Evolutionary conservation across 495 filamentous ascomycete species (phyloP), one percentile per base, ranked within the genome.

Genomic region (Penicillium psychrofluorescens): DNA sequence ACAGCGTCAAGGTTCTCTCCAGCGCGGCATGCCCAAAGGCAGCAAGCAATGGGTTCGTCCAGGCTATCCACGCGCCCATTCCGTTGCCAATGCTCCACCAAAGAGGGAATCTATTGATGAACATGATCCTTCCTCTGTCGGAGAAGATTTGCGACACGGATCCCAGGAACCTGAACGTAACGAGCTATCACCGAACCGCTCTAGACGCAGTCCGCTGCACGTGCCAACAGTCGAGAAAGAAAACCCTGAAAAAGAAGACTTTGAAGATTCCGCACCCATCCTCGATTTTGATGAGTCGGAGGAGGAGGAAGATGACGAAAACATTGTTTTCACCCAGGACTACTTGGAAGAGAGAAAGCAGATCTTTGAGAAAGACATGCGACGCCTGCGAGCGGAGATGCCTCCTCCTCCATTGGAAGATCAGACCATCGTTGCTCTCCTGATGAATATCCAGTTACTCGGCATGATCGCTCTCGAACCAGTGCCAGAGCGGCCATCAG

Each of bases 1-100:
- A 13, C 61, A 64, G 38, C 55, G 65, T 27, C 63, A 54, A 22
- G 53, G 44, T 43, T 46, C 51, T 30, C 55, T 58, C 14, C 56
- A 58, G 3, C 59, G 67, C 8, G 64, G 67, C n/a, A 48, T 54
- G 31, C 62, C 51, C 32, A 77, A 63, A 44, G 55, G 42, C 50
- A 80, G 73, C 46, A 82, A 81, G 42, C 77, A 77, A 54, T 84
- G 80, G 80, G 72, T 78, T 43, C 81, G 79, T 38, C 73, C 79
- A 6, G 66, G 59, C 12, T 71, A 65, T 35, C 49, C 43, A 29
- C 61, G 63, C 31, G 56, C 55, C 0, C 56, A 59, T 2, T 45
- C 62, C 13, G 44, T 52, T 67, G 47, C 70, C 43, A 36, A 36
- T 22, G 32, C 66, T 48, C 44, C 66, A 46, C 36, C 63, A 46